Evolutionary conservation across 768 basidiomycete genomes (phyloP).

Genomic region (Coprinellus micaceus): DNA sequence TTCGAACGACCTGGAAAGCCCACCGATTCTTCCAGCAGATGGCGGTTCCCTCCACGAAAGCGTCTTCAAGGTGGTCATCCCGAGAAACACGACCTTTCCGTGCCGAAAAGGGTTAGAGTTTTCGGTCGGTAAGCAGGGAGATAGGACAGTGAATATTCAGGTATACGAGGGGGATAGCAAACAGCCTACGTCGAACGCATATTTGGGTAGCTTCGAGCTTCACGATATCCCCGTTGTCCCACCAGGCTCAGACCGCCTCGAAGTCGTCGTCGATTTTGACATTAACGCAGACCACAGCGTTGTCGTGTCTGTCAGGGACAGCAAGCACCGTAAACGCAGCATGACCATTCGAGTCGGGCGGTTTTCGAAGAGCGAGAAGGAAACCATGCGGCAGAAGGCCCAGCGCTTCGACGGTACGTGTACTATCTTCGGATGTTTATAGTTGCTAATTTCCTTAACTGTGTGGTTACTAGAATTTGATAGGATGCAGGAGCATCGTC

Average conservation of each 20-base stretch:
- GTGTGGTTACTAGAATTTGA: not conserved
- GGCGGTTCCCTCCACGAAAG: not conserved
- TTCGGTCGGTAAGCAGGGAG: not conserved
- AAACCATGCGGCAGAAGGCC: not conserved
- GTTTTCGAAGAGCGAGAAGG: not conserved
- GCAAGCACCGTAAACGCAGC: not conserved
- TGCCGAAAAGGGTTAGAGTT: not conserved
- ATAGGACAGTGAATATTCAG: not conserved
- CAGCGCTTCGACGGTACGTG: not conserved
- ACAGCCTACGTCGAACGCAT: not conserved
- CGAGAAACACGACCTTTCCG: not conserved
- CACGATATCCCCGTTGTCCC: not conserved
- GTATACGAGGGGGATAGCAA: not conserved
- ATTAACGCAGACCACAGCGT: not conserved
- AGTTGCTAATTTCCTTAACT: not conserved
- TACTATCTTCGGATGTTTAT: not conserved
- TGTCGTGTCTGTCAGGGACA: not conserved
- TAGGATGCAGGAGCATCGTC: not conserved
- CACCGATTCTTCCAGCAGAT: not conserved
- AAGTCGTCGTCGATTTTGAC: not conserved
- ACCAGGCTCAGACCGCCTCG: no score
- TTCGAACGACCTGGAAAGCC: not conserved
- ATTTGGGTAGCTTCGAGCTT: not conserved
- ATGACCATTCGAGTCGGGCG: not conserved
- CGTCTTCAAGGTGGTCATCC: not conserved